Evolutionary conservation across 768 basidiomycete species (phyloP).

Genomic region (Hygrocybe punicea): DNA sequence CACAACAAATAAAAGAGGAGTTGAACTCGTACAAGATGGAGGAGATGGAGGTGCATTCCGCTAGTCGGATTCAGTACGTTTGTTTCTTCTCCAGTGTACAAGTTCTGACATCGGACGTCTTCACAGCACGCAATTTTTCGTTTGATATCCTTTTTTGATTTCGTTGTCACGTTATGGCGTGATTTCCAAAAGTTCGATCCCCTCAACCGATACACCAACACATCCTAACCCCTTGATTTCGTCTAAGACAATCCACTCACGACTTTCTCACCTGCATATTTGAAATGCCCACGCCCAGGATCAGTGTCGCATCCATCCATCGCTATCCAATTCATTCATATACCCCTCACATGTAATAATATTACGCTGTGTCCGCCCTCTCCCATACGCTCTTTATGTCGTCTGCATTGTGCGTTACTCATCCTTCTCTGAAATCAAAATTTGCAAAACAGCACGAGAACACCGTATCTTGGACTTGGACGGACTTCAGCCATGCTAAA

Average conservation of each 20-base stretch:
- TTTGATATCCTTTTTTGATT: constrained; percentile 7
- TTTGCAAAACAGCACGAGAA: background rate
- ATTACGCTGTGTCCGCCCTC: background rate
- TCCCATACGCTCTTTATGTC: background rate
- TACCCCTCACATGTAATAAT: constrained; percentile 7
- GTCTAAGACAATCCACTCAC: background rate
- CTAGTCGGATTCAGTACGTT: constrained; percentile 85
- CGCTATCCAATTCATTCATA: background rate
- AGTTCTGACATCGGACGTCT: background rate
- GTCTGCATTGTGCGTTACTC: background rate
- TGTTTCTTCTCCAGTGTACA: background rate
- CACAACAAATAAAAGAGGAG: constrained; percentile 97
- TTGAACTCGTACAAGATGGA: constrained; percentile 99
- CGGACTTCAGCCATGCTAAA: background rate
- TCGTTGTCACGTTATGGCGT: background rate
- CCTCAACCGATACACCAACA: background rate
- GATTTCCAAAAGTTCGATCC: background rate
- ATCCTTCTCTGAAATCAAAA: background rate
- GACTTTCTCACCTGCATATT: background rate
- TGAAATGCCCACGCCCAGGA: background rate
- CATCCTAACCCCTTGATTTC: background rate
- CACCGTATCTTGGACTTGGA: background rate
- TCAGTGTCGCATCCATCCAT: background rate
- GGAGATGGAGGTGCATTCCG: constrained; percentile 97
- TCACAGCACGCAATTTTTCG: constrained; percentile 17